Base-by-base conservation (phyloP, 192 early-diverging fungal genomes). In the Gamsiella multidivaricata region DNA sequence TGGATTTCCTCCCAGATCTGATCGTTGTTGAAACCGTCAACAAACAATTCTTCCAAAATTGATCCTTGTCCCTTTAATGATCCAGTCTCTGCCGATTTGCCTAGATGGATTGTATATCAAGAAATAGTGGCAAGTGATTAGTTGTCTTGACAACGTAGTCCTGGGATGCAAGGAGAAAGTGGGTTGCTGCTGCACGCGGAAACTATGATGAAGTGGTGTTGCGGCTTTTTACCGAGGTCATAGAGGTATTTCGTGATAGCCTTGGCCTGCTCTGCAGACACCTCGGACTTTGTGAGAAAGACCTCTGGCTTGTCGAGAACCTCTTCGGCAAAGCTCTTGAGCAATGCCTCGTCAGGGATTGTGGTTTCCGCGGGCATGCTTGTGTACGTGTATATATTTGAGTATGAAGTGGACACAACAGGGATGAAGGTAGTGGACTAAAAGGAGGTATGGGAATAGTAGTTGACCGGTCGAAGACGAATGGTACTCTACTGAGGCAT, bases 1-100 rank as follows among this genome's bases (percentile, higher is more conserved):
- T 89, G 88, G 49, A 98, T 85, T 74, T 97, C 93, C 80, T 96
- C 94, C 97, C 97, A 98, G 49, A 98, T 90, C 86, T 97, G 95
- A 60, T 92, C 88, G 50, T 88, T 78, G 61, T 94, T 90, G 61
- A 94, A 93, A 0, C 89, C 92, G 45, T 94, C 89, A 10, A 86
- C 78, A 23, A 87, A 82, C 5, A 95, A 74, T 52, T 88, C 88
- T 42, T 81, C 65, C 36, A 95, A 83, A 18, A 90, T 79, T 1
- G 83, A 83, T 34, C 79, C 61, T 17, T 65, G 69, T 43, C 32
- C 42, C 65, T 71, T 70, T 60, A 65, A 49, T 70, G 56, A 91
- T 74, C 46, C 81, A 53, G 49, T 61, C 58, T 43, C 82, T 54
- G 63, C 91, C 84, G 43, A 80, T 54, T 55, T 79, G 54, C 73